Base-by-base conservation (phyloP, 331 rosid genomes). In the Telfairia occidentalis region DNA sequence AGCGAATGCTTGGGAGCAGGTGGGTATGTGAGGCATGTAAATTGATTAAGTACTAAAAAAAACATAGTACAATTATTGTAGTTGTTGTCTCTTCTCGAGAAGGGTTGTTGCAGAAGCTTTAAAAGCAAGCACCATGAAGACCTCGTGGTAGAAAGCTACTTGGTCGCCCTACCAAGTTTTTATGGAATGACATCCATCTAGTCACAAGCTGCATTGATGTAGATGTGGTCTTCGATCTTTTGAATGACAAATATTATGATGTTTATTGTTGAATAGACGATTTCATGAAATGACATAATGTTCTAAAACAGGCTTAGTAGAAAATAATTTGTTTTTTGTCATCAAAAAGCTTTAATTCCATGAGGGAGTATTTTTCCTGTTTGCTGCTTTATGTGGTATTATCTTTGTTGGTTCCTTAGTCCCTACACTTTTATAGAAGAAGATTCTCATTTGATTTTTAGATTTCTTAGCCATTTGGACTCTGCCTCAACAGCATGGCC, bases 131-230 rank as follows among this genome's bases (percentile, higher is more conserved):
- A 5, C 10, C 19, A 2, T 4, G 5, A 66, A 24, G 35, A 19
- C 73, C 73, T 40, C 19, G 73, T 66, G 73, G 73, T 5, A 1
- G 53, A 66, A 66, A 66, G 73, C 73, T 10, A 66, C 73, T 40
- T 42, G 73, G 50, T 66, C 21, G 21, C 9, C 34, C 46, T 9
- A 21, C 30, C 4, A 21, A 66, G 50, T 66, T 65, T 65, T 0
- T 38, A 5, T 40, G 1, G 12, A 16, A 4, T 66, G 73, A 21
- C 38, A 24, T 42, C 74, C 32, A 15, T 42, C 57, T 43, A 43
- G 49, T 69, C 38, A 0, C 55, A 42, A 24, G 54, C 6, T 67
- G 74, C 74, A 12, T 42, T 12, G 74, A 40, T 67, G 74, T 42
- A 0, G 73, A 40, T 67, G 54, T 11, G 30, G 10, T 16, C 50